Percentiles rank a stretch among this genome's conserved stretches.
These are phyloP conservation scores for Peniophora sp. DNA, from an alignment of 1,284 basidiomycete species.

Conservation along the genomic window DNA sequence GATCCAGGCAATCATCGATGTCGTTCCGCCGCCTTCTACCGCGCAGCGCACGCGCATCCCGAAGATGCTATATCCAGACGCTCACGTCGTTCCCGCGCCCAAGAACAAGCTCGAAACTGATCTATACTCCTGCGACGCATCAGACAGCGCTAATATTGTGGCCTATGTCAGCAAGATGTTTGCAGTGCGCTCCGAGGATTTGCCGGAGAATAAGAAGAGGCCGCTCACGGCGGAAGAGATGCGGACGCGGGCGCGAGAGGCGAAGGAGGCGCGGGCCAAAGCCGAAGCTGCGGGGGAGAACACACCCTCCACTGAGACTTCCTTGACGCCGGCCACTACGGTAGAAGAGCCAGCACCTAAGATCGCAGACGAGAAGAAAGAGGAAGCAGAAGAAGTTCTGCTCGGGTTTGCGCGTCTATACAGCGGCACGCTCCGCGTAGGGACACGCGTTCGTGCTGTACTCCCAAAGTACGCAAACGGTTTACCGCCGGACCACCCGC, in stretches of 20 bases:
- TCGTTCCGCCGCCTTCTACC: slow-evolving; percentile 80
- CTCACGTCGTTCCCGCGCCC: slow-evolving; percentile 50
- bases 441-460: slow-evolving; percentile 64
- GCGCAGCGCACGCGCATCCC: slow-evolving; percentile 86
- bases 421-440: slow-evolving; percentile 74
- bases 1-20: slow-evolving; percentile 88
- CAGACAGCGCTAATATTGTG: slow-evolving; percentile 53
- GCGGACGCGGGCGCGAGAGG: slow-evolving; percentile 59
- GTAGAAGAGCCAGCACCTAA: slow-evolving; percentile 11
- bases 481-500: slow-evolving; percentile 58
- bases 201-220: slow-evolving; percentile 81
- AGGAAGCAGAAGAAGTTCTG: slow-evolving; percentile 46
- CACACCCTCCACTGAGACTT: slow-evolving; percentile 13
- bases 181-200: slow-evolving; percentile 70
- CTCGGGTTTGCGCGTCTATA: slow-evolving; percentile 94
- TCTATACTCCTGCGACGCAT: slow-evolving; percentile 70
- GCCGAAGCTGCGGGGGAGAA: slow-evolving; percentile 15
- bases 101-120: slow-evolving; percentile 78
- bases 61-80: slow-evolving; percentile 87
- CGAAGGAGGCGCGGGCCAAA: slow-evolving; percentile 43
- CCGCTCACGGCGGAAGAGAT: slow-evolving; percentile 84
- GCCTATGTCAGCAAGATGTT: slow-evolving; percentile 99
- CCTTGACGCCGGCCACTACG: neutral
- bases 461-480: slow-evolving; percentile 86
- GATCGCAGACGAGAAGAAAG: slow-evolving; percentile 12